Percentiles rank a stretch among this genome's conserved stretches.
These are phyloP conservation scores for Spathaspora boniae DNA, from an alignment of 805 yeast species.

Conservation along the genomic window DNA sequence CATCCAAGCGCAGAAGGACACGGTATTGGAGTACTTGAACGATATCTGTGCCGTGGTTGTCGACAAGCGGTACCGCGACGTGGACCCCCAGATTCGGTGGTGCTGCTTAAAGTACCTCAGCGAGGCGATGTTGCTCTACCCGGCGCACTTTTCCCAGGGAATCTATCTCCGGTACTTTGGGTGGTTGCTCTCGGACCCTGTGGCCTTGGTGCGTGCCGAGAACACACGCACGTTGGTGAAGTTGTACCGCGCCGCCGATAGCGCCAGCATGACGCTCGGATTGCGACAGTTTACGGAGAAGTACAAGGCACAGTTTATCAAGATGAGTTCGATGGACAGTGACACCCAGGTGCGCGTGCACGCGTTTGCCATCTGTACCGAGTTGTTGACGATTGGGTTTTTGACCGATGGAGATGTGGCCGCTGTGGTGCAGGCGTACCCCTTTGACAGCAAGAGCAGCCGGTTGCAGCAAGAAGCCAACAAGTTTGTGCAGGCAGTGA, in stretches of 20 bases:
- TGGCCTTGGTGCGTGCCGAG: conserved; percentile 58
- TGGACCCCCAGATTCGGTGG: conserved; percentile 66
- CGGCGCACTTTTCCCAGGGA: conserved; percentile 68
- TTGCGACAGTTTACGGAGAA: conserved; percentile 77
- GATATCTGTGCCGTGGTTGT: conserved; percentile 68
- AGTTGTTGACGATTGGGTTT: conserved; percentile 57
- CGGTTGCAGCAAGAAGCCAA: conserved; percentile 47
- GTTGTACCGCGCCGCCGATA: conserved; percentile 33
- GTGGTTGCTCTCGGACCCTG: conserved; percentile 77
- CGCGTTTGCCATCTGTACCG: conserved; percentile 50
- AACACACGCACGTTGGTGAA: conserved; percentile 54
- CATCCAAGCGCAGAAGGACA: conserved; percentile 43
- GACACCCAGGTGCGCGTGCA: conserved; percentile 53
- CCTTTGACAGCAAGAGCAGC: conserved; percentile 6
- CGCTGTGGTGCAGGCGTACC: conserved; percentile 17
- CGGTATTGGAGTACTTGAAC: conserved; percentile 52
- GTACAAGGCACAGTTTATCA: conserved; percentile 61
- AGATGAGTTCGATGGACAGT: conserved; percentile 42
- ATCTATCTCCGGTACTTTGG: conserved; percentile 75
- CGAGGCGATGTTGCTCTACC: conserved; percentile 67
- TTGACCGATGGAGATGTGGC: conserved; percentile 57
- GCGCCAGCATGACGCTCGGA: conserved; percentile 46
- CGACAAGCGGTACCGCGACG: conserved; percentile 75
- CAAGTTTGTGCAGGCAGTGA: conserved; percentile 48
- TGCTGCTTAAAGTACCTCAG: conserved; percentile 65